Percentiles rank a stretch among this genome's conserved stretches.
These are phyloP conservation scores for Termitomyces sp. DNA, from an alignment of 768 basidiomycete species.

Conservation along the genomic window DNA sequence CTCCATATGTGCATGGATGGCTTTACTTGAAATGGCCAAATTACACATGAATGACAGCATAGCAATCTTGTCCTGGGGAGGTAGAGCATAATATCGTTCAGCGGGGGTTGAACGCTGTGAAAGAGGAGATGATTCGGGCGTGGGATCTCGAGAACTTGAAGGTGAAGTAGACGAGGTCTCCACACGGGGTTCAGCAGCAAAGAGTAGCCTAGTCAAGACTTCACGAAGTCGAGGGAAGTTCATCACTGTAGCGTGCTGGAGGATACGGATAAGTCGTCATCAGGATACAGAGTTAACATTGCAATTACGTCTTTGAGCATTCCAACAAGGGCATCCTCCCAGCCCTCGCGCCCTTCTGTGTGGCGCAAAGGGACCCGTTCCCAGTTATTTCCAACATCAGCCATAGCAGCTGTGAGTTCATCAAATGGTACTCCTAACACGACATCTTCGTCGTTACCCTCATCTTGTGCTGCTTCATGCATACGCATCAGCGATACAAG, in stretches of 20 bases:
- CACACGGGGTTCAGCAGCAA: conserved; percentile 50
- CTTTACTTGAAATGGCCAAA: conserved; percentile 84
- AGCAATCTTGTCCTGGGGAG: conserved; percentile 75
- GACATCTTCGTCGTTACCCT: conserved; percentile 34
- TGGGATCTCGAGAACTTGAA: conserved; percentile 44
- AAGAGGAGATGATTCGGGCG: conserved; percentile 37
- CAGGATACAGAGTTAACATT: neutral
- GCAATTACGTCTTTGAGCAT: conserved; percentile 85
- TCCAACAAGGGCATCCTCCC: conserved; percentile 89
- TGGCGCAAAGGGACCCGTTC: conserved; percentile 70
- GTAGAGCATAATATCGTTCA: conserved; percentile 69
- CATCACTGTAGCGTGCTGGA: conserved; percentile 65
- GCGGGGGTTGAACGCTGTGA: conserved; percentile 45
- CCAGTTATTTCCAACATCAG: conserved; percentile 84
- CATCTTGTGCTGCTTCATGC: conserved; percentile 36
- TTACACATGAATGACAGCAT: conserved; percentile 89
- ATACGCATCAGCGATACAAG: conserved; percentile 56
- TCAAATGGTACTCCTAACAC: conserved; percentile 56
- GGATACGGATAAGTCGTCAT: neutral
- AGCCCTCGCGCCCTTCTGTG: conserved; percentile 73
- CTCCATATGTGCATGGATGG: conserved; percentile 86
- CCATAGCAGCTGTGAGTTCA: conserved; percentile 61
- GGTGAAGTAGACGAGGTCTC: conserved; percentile 38
- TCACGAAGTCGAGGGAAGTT: conserved; percentile 72
- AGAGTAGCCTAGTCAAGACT: conserved; percentile 68